Percentiles rank a stretch among this genome's conserved stretches.
Evolutionary conservation across 2,329 filamentous ascomycete genomes (phyloP).

Genomic region (Colletotrichum zoysiae): DNA sequence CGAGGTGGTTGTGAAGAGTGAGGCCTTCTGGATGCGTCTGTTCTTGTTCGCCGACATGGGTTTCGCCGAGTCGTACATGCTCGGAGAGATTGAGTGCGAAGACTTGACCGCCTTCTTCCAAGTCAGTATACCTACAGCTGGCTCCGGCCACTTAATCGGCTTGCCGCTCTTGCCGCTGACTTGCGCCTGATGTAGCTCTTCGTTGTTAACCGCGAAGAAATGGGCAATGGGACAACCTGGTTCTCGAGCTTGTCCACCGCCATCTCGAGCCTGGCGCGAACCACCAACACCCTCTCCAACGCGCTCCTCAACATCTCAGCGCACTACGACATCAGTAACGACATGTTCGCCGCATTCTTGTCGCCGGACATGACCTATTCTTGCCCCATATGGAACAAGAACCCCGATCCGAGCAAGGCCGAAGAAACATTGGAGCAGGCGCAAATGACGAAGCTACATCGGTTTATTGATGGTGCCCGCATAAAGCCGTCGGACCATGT

Average conservation of each 20-base stretch:
- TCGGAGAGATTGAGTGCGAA: constrained; percentile 75
- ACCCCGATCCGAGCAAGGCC: constrained; percentile 53
- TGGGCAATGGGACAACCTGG: constrained; percentile 74
- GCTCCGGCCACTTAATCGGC: constrained; percentile 2
- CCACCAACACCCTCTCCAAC: constrained; percentile 69
- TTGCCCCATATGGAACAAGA: constrained; percentile 73
- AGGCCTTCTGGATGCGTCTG: constrained; percentile 78
- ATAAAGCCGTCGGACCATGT: constrained; percentile 76
- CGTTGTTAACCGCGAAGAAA: constrained; percentile 73
- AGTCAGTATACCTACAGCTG: constrained; percentile 53
- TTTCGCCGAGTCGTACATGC: constrained; percentile 80
- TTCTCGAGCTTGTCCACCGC: constrained; percentile 70
- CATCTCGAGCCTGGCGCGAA: constrained; percentile 68
- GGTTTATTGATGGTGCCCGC: constrained; percentile 74
- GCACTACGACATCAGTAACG: constrained; percentile 82
- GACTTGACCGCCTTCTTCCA: constrained; percentile 78
- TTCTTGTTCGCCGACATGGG: constrained; percentile 81
- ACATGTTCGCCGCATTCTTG: constrained; percentile 80
- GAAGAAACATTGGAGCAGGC: constrained; percentile 73
- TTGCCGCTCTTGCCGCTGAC: constrained; percentile 7
- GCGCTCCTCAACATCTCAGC: constrained; percentile 75
- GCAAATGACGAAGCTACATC: constrained; percentile 74
- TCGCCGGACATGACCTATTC: constrained; percentile 84
- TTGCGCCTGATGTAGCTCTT: constrained; percentile 67
- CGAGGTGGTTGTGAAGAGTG: constrained; percentile 71